These are phyloP conservation scores for Arxiozyma bovina DNA, from an alignment of 1,139 yeast genomes.

Conservation along the genomic window DNA sequence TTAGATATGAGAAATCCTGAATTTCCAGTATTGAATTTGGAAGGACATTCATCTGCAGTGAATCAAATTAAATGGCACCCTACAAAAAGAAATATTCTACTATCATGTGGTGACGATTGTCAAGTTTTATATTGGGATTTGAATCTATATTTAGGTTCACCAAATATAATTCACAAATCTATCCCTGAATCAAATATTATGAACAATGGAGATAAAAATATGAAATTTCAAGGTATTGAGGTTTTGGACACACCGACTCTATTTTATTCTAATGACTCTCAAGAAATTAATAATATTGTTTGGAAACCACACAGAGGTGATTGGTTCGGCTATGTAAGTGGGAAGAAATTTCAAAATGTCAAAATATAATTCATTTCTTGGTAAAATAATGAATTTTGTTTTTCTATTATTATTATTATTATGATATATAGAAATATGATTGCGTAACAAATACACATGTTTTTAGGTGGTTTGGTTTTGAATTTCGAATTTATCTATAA, in stretches of 20 bases:
- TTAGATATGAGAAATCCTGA: constrained; percentile 89
- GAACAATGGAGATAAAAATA: neutral
- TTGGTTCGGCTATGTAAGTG: constrained; percentile 77
- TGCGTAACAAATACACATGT: neutral
- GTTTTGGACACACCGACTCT: constrained; percentile 21
- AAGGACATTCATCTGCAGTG: constrained; percentile 59
- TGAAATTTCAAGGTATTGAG: constrained; percentile 10
- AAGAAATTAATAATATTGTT: constrained; percentile 59
- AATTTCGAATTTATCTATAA: too few relatives aligned
- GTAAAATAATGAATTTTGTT: neutral
- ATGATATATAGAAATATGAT: neutral
- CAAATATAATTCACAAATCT: neutral
- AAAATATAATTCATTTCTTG: constrained; percentile 16
- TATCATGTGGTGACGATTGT: constrained; percentile 85
- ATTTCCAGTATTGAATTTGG: constrained; percentile 57
- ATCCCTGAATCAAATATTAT: neutral
- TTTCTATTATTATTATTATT: neutral
- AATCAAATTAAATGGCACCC: constrained; percentile 86
- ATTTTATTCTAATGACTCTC: constrained; percentile 22
- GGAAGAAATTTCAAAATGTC: constrained; percentile 73
- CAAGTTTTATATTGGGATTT: constrained; percentile 85
- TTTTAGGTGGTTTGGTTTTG: neutral
- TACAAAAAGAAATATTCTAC: constrained; percentile 46
- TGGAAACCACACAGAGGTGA: constrained; percentile 61
- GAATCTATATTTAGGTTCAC: constrained; percentile 17